Base-by-base conservation (phyloP, 2,329 filamentous ascomycete genomes). In the Arthrocladium fulminans region DNA sequence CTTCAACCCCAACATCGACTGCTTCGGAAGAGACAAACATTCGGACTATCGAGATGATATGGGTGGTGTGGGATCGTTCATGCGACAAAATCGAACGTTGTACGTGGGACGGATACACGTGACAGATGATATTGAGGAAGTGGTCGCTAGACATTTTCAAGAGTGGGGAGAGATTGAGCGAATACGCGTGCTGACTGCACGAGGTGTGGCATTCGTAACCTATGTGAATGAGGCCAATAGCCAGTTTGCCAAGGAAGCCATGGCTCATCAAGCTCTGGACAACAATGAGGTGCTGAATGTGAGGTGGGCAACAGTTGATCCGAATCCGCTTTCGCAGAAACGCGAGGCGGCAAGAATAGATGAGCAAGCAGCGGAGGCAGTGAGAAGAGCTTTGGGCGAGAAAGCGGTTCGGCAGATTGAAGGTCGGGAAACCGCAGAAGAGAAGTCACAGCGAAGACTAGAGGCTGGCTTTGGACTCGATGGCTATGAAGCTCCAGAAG, bases 121-220 rank as follows among this genome's bases (percentile, higher is more conserved):
- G 29, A 90, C 84, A 10, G 92, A 97, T 65, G 90, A 97, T 62
- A 96, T 97, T 53, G 90, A 98, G 64, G 92, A 98, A 68, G 80
- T 97, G 29, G 90, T 97, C 4, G 83, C 90, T 24, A 77, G 94
- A 12, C 92, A 98, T 68, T 96, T 97, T 63, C 84, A 88, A 20
- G 92, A 98, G 75, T 98, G 89, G 89, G 92, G 92, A 0, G 85
- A 89, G 60, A 73, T 98, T 43, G 90, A 97, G 65, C 79, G 92
- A 38, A 82, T 84, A 40, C 83, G 92, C 23, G 90, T 97, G 2
- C 72, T 98, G 12, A 96, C 94, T 49, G 83, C 81, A 1, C 73
- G 90, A 34, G 94, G 92, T 47, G 92, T 98, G 17, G 94, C 83
- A 0, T 98, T 98, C 65, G 83, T 98, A 48, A 98, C 94, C 8